Conservation (phyloP, 306 rosid species). For the Cucumis sativus region Cucumber_9930_V3 NC_026660.2:18038001-18038500, state of each 20-base stretch:
- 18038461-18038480: not conserved
- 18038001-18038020: slow-evolving; percentile 88
- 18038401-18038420: not conserved
- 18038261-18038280: not conserved
- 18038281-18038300: not conserved
- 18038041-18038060: slow-evolving; percentile 94
- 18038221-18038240: not conserved
- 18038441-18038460: not conserved
- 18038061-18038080: slow-evolving; percentile 92
- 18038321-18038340: not conserved
- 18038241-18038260: not conserved
- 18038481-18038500: not conserved
- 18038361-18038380: not conserved
- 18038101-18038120: not conserved
- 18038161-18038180: not conserved
- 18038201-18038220: not conserved
- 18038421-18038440: not conserved
- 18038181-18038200: not conserved
- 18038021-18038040: slow-evolving; percentile 71
- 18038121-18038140: not conserved
- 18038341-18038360: not conserved
- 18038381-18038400: not conserved
- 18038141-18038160: not conserved
- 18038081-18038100: slow-evolving; percentile 34
- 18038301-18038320: not conserved